These are phyloP conservation scores for Grigorovia yakushimaensis DNA, from an alignment of 805 yeast species.

Conservation along the genomic window DNA sequence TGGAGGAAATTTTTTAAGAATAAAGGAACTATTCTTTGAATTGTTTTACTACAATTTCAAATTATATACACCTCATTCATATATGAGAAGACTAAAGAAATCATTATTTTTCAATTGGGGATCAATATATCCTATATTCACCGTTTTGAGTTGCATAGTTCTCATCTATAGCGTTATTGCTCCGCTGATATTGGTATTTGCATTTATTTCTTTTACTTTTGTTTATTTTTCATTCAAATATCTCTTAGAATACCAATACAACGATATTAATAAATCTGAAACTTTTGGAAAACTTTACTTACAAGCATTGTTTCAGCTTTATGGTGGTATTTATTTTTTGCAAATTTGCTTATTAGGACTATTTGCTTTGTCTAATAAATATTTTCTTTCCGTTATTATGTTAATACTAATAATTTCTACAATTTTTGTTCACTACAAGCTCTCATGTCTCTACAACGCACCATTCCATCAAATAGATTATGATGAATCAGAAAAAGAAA, in stretches of 20 bases:
- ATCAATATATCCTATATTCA: constrained; percentile 60
- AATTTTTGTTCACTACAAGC: constrained; percentile 43
- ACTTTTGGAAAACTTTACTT: constrained; percentile 66
- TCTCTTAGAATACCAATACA: constrained; percentile 49
- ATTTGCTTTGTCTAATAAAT: constrained; percentile 48
- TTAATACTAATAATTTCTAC: constrained; percentile 43
- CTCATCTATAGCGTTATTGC: constrained; percentile 70
- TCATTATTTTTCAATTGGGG: constrained; percentile 63
- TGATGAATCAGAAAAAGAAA: neutral
- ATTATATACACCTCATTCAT: constrained; percentile 56
- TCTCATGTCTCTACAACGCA: constrained; percentile 26
- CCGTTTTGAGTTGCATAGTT: constrained; percentile 71
- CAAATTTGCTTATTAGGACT: constrained; percentile 73
- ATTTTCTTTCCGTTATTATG: constrained; percentile 41
- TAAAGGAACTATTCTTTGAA: constrained; percentile 39
- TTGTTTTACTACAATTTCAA: constrained; percentile 27
- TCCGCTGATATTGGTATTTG: constrained; percentile 61
- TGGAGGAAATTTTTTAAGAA: constrained; percentile 60
- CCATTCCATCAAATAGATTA: constrained; percentile 6
- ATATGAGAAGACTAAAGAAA: constrained; percentile 35
- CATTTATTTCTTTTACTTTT: constrained; percentile 45
- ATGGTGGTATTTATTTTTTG: constrained; percentile 72
- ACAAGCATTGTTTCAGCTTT: constrained; percentile 63
- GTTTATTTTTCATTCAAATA: constrained; percentile 62
- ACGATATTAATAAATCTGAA: constrained; percentile 44